phyloP scores from a whole-genome alignment of 2,329 filamentous ascomycete species.

The Penicillium sp. region DNA sequence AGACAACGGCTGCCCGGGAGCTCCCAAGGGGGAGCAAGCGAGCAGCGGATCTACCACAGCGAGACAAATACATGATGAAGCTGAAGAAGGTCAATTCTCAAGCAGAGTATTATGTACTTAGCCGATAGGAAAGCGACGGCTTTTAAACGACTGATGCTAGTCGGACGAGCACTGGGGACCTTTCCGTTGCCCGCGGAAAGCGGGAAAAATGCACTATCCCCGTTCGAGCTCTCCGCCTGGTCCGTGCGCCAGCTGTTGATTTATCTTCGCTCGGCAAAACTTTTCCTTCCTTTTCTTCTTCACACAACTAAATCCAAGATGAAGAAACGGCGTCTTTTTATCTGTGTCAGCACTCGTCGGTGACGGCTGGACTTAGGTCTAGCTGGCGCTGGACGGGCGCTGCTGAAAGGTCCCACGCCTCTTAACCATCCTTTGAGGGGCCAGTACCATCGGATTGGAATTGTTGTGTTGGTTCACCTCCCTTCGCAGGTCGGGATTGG shows the following conservation, averaged over 20 bases:
- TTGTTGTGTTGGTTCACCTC: conserved; percentile 22
- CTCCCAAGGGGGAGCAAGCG: conserved; percentile 33
- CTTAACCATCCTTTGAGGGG: conserved; percentile 38
- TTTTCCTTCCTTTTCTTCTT: conserved; percentile 29
- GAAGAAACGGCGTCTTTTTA: conserved; percentile 37
- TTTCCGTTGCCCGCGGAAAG: conserved; percentile 43
- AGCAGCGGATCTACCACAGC: conserved; percentile 37
- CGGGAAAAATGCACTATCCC: conserved; percentile 28
- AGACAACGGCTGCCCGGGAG: conserved; percentile 23
- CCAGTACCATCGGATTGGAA: conserved; percentile 39
- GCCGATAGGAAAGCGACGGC: conserved; percentile 24
- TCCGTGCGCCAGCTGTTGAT: conserved; percentile 15
- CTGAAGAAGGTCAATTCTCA: conserved; percentile 8
- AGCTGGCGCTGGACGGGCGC: conserved; percentile 37
- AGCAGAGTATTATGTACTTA: conserved; percentile 14
- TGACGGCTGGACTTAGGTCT: conserved; percentile 20
- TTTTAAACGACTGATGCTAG: conserved; percentile 20
- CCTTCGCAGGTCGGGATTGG: not conserved
- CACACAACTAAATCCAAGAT: conserved; percentile 46
- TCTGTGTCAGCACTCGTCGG: conserved; percentile 40
- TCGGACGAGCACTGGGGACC: conserved; percentile 17
- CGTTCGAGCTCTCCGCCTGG: conserved; percentile 21
- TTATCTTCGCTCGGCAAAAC: conserved; percentile 21
- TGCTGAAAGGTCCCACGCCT: conserved; percentile 41
- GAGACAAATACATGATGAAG: conserved; percentile 38